Evolutionary conservation across 2,329 filamentous ascomycete species (phyloP).

Genomic region (Cyanodermella asteris): DNA sequence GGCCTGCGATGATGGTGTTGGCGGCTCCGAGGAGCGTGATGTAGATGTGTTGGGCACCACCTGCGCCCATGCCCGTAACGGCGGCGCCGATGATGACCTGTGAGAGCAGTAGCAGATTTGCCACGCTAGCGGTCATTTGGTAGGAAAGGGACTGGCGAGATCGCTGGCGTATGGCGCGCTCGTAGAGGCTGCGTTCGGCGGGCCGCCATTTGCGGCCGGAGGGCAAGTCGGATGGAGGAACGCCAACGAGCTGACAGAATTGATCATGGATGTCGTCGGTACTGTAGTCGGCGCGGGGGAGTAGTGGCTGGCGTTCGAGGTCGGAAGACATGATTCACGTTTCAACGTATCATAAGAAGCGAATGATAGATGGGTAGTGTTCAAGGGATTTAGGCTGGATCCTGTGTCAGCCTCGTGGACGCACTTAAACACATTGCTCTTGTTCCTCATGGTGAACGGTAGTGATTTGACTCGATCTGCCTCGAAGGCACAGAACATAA

Average conservation of each 20-base stretch:
- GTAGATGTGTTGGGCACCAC: conserved; percentile 1
- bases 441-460: too few relatives aligned
- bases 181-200: conserved; percentile 1
- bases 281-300: neutral
- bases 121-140: conserved; percentile 1
- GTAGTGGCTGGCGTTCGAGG: too few relatives aligned
- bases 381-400: too few relatives aligned
- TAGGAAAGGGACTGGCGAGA: conserved; percentile 1
- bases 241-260: conserved; percentile 2
- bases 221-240: conserved; percentile 1
- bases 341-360: too few relatives aligned
- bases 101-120: conserved; percentile 4
- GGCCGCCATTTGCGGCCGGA: too few relatives aligned
- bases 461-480: too few relatives aligned
- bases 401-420: too few relatives aligned
- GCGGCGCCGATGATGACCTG: conserved; percentile 5
- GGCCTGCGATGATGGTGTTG: conserved; percentile 9
- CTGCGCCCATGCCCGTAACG: conserved; percentile 5
- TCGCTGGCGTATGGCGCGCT: conserved; percentile 3
- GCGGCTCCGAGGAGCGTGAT: conserved; percentile 6
- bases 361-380: too few relatives aligned
- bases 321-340: too few relatives aligned
- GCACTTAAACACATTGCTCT: too few relatives aligned
- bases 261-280: neutral
- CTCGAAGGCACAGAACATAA: too few relatives aligned